phyloP scores from a whole-genome alignment of 2,329 filamentous ascomycete species.

The Cladosporium sp. region DNA sequence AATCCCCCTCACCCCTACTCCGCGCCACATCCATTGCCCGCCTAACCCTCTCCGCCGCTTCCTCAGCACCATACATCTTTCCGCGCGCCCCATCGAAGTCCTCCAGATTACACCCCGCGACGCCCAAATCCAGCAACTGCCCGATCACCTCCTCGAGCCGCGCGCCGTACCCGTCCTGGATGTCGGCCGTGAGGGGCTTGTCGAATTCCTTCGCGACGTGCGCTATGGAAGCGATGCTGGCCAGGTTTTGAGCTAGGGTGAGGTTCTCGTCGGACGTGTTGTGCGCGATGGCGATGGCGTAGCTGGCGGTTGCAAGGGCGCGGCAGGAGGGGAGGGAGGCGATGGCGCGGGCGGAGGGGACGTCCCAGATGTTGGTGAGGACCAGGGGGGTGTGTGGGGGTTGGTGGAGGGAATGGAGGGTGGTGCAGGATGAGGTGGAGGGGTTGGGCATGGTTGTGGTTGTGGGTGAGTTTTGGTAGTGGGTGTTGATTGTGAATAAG shows the following conservation, averaged over 20 bases:
- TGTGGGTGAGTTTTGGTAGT: neutral
- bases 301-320: conserved; percentile 36
- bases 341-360: conserved; percentile 42
- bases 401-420: conserved; percentile 39
- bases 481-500: neutral
- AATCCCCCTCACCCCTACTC: conserved; percentile 47
- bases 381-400: conserved; percentile 49
- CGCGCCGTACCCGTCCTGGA: conserved; percentile 53
- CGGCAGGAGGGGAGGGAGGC: conserved; percentile 38
- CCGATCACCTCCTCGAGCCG: conserved; percentile 35
- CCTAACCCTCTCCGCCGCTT: conserved; percentile 45
- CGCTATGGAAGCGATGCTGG: conserved; percentile 41
- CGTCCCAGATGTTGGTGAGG: conserved; percentile 53
- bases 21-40: conserved; percentile 38
- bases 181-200: conserved; percentile 50
- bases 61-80: conserved; percentile 36
- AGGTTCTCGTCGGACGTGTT: conserved; percentile 37
- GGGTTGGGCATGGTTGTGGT: no score
- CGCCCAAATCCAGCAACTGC: conserved; percentile 47
- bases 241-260: conserved; percentile 46
- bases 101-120: conserved; percentile 55
- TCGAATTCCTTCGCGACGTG: conserved; percentile 35
- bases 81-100: conserved; percentile 40
- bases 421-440: neutral
- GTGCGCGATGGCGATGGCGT: conserved; percentile 29